Base-by-base conservation (phyloP, 371 early-diverging fungal species). In the Syncephalastrum racemosum region DNA sequence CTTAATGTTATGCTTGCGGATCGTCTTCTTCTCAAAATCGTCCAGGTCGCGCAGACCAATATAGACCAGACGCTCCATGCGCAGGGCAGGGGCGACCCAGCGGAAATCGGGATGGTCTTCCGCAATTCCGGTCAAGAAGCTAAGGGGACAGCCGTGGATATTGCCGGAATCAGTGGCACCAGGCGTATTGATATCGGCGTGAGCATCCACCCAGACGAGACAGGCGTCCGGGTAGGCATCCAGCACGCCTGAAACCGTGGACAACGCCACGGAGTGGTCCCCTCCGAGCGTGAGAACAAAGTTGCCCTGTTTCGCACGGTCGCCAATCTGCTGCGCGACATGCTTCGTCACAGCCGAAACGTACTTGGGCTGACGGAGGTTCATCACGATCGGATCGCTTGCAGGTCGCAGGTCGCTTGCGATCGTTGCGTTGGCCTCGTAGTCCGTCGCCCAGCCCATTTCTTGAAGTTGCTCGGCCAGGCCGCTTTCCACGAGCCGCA, bases 161-260 rank as follows among this genome's bases (percentile, higher is more conserved):
- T 98, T 97, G 24, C 98, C 98, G 15, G 93, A 88, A 27, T 80
- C 81, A 7, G 96, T 93, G 20, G 88, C 80, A 36, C 78, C 86
- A n/a, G 93, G 92, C 18, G 97, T 95, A 80, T 98, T 98, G 80
- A 97, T 96, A 73, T 96, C 96, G 48, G 95, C 92, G 66, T 98
- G 97, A 18, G 97, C 97, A 70, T 98, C 97, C 8, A 98, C 88
- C 98, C 97, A 98, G 55, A 98, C 83, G 57, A 98, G 86, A 57
- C 95, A 92, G 31, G 97, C 82, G 55, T 96, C 84, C 56, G 84
- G 82, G 74, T 96, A 82, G 19, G 89, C 91, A 10, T 82, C 66
- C 23, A 92, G 75, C 6, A 88, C 83, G 46, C 96, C 97, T 36
- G 89, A 82, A 5, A 97, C 83, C 24, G 97, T 95, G 46, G 92